Evolutionary conservation across 164 flowering plant species (phyloP), one percentile per base, ranked within the genome.

Genomic region (Umbilicus rupestris): DNA sequence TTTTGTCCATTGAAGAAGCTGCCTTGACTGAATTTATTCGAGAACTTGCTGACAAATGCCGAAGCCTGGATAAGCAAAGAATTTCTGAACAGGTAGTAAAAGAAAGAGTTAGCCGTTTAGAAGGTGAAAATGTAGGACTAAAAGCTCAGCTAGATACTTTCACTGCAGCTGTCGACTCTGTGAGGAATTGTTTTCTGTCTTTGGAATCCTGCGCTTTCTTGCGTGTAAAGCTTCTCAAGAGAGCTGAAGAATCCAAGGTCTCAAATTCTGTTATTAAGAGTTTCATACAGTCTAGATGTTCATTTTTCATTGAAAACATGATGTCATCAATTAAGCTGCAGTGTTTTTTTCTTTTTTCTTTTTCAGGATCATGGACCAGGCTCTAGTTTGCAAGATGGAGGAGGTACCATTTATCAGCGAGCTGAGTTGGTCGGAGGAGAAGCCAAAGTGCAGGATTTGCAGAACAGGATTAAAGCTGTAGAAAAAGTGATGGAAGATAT

Each of bases 401-500:
- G n/a, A 3, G 52, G 1, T 24, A 19, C 52, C 9, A 9, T 22
- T 24, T 28, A 28, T 29, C 17, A 3, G 19, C 7, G 28, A 0
- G 17, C 17, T 55, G 60, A 30, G 19, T 28, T 16, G 16, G 12
- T 29, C 1, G 33, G 33, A 55, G 60, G 60, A 55, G 10, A 28
- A 29, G 60, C 60, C 17, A 55, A 26, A 29, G 60, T 55, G 33
- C 33, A 55, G 33, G 60, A 55, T 28, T 9, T 55, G 60, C 60
- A 55, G 29, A 50, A 7, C 12, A 50, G 28, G 57, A 50, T 50
- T 3, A 50, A 50, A 50, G 57, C 26, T 20, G 28, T 50, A 50
- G 29, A 50, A 50, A 7, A 50, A 8, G 22, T 50, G 8, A 50
- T 50, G 22, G 57, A 2, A 50, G 57, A 50, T 50, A 50, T 45